phyloP scores from a whole-genome alignment of 257 asterid species.

The Verbena officinalis region DNA sequence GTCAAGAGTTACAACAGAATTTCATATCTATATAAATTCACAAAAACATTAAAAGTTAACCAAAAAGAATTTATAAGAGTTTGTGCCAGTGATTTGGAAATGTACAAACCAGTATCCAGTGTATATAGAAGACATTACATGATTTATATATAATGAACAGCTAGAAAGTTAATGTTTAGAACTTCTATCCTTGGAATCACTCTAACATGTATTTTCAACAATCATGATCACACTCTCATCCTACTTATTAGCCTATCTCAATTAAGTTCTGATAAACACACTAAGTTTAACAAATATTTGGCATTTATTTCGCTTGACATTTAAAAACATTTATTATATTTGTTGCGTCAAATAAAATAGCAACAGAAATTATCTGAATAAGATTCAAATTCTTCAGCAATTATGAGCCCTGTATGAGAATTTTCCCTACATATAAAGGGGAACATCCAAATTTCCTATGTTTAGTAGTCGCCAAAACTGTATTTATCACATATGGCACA shows the following conservation, averaged over 20 bases:
- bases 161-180: too few species aligned
- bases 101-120: constrained; percentile 23
- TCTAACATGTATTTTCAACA: too few species aligned
- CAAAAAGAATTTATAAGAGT: constrained; percentile 2
- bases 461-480: too few species aligned
- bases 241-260: background rate
- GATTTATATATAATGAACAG: too few species aligned
- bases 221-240: too few species aligned
- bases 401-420: too few species aligned
- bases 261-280: constrained; percentile 7
- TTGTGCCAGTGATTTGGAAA: background rate
- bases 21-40: too few species aligned
- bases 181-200: too few species aligned
- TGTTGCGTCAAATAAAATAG: constrained; percentile 16
- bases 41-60: background rate
- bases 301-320: background rate
- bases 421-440: too few species aligned
- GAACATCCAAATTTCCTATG: too few species aligned
- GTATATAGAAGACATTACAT: too few species aligned
- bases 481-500: background rate
- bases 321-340: background rate
- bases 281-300: background rate
- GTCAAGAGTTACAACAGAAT: too few species aligned
- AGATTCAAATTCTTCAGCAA: background rate
- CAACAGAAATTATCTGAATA: background rate